A percentile compares a stretch with the other conserved stretches of the same genome.
Evolutionary conservation across 1,284 basidiomycete species (phyloP).

Genomic region (Ustilago crameri): DNA sequence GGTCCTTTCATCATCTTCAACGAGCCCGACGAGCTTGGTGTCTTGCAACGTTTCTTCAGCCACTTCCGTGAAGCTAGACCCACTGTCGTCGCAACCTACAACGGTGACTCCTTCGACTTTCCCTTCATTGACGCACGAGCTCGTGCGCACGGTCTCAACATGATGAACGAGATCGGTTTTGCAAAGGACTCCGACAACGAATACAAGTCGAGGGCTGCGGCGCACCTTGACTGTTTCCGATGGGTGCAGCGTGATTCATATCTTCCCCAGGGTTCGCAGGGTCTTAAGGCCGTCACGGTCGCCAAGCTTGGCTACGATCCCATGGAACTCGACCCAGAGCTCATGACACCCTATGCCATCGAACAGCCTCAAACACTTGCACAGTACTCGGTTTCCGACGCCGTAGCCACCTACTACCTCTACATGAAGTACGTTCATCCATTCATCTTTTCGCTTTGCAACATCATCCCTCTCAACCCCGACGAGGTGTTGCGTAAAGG

Average conservation of each 20-base stretch:
- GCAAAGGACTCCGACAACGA: slow-evolving; percentile 91
- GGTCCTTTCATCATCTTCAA: slow-evolving; percentile 98
- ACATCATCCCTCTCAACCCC: slow-evolving; percentile 96
- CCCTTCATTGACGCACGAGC: slow-evolving; percentile 93
- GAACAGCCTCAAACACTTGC: slow-evolving; percentile 95
- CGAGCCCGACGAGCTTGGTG: slow-evolving; percentile 83
- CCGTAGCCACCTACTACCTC: slow-evolving; percentile 98
- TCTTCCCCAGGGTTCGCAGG: slow-evolving; percentile 96
- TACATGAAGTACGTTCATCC: slow-evolving; percentile 99
- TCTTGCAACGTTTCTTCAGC: slow-evolving; percentile 83
- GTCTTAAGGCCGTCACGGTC: slow-evolving; percentile 96
- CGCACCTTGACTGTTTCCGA: slow-evolving; percentile 99
- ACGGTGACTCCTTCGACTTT: slow-evolving; percentile 99
- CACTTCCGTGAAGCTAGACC: slow-evolving; percentile 93
- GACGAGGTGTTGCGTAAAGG: slow-evolving; percentile 98
- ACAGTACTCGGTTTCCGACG: slow-evolving; percentile 99
- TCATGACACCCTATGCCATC: slow-evolving; percentile 99
- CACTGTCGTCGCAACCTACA: slow-evolving; percentile 97
- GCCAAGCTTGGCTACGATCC: slow-evolving; percentile 97
- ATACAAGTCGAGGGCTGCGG: slow-evolving; percentile 91
- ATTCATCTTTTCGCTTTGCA: slow-evolving; percentile 99
- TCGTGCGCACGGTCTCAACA: slow-evolving; percentile 89
- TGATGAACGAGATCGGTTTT: slow-evolving; percentile 96
- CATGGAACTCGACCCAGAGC: slow-evolving; percentile 95
- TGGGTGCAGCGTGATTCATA: slow-evolving; percentile 99